phyloP scores from a whole-genome alignment of 495 filamentous ascomycete species.

The Aspergillus incahuasiensis region DNA sequence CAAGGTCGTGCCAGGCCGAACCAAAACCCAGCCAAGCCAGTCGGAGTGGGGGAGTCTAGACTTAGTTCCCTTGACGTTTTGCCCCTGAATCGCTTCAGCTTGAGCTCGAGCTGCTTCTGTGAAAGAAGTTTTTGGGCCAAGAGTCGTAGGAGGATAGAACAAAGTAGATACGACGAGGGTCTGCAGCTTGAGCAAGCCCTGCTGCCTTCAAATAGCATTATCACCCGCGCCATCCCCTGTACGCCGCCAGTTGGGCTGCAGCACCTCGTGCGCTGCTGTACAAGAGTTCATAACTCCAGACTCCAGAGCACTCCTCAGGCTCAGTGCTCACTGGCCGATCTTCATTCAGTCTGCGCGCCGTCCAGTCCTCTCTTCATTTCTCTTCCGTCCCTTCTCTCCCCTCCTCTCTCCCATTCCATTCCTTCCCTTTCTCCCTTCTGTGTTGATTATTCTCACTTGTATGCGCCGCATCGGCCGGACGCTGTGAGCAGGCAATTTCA shows the following conservation, averaged over 20 bases:
- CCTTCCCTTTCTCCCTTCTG: slow-evolving; percentile 15
- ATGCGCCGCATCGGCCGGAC: slow-evolving; percentile 40
- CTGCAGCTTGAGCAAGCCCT: neutral
- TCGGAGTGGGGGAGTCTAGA: slow-evolving; percentile 16
- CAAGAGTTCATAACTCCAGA: neutral
- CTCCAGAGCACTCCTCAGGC: slow-evolving; percentile 1
- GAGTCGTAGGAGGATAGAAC: neutral
- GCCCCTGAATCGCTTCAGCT: slow-evolving; percentile 15
- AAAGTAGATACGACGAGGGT: neutral
- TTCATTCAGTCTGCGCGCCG: slow-evolving; percentile 20
- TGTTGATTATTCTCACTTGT: slow-evolving; percentile 25
- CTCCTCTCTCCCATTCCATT: slow-evolving; percentile 15
- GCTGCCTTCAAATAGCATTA: neutral
- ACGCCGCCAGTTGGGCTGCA: slow-evolving; percentile 5
- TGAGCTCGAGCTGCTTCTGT: neutral
- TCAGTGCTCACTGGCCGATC: slow-evolving; percentile 20
- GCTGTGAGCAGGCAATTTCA: slow-evolving; percentile 40
- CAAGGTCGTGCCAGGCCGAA: neutral
- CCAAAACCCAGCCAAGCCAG: slow-evolving; percentile 8
- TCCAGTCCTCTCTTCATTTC: slow-evolving; percentile 15
- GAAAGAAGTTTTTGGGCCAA: neutral
- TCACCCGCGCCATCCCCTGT: neutral
- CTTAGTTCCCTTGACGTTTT: slow-evolving; percentile 10
- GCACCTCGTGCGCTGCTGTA: slow-evolving; percentile 8
- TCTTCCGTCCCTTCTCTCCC: slow-evolving; percentile 12